phyloP scores from a whole-genome alignment of 2,329 filamentous ascomycete genomes.

The Knoxdaviesia proteae region DNA sequence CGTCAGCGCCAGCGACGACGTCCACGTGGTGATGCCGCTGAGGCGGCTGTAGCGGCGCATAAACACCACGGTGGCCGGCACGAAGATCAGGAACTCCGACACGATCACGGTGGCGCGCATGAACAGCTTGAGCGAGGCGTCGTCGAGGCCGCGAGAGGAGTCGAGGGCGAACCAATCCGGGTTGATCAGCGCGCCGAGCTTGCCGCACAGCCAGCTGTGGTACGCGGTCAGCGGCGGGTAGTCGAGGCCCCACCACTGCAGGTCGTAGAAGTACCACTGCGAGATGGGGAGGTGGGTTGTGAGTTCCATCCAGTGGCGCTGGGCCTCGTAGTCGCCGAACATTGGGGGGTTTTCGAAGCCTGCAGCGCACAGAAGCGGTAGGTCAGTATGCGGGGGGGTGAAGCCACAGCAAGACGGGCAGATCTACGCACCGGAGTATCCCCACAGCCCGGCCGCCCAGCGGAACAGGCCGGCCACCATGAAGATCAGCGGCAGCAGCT shows the following conservation, averaged over 20 bases:
- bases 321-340: conserved; percentile 94
- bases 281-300: conserved; percentile 75
- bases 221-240: conserved; percentile 96
- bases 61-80: conserved; percentile 73
- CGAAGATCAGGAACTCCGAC: conserved; percentile 77
- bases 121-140: conserved; percentile 67
- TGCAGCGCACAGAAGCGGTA: conserved; percentile 13
- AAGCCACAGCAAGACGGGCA: background rate
- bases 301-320: conserved; percentile 97
- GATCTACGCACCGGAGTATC: conserved; percentile 56
- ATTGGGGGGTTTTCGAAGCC: conserved; percentile 68
- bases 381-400: conserved; percentile 1
- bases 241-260: conserved; percentile 94
- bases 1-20: conserved; percentile 63
- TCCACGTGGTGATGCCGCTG: conserved; percentile 62
- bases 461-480: conserved; percentile 84
- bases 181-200: conserved; percentile 60
- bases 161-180: conserved; percentile 75
- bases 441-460: conserved; percentile 84
- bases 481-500: conserved; percentile 66
- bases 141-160: conserved; percentile 62
- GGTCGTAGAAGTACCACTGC: conserved; percentile 94
- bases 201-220: conserved; percentile 88
- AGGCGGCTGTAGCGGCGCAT: conserved; percentile 60
- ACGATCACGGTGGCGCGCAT: conserved; percentile 86